Evolutionary conservation across 805 yeast species (phyloP), one percentile per base, ranked within the genome.

Genomic region (Kluyveromyces nonfermentans): DNA sequence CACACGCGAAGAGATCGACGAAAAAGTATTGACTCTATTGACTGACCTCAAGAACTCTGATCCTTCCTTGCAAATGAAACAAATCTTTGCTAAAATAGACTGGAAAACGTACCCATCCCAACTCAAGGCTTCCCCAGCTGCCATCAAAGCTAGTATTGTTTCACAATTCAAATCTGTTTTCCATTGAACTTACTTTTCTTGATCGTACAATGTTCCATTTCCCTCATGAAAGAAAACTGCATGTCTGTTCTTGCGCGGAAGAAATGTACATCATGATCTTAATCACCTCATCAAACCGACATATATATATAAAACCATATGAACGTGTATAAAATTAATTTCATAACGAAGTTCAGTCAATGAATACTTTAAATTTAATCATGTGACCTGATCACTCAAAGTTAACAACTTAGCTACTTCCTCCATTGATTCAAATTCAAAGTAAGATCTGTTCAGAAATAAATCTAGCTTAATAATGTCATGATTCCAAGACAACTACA

Each of bases 1-100:
- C 1, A 61, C 74, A 3, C 68, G 66, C 31, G 74, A 65, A 37
- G 73, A 73, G 40, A 50, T 73, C 30, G 69, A 68, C 28, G 42
- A 44, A 1, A 62, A 60, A 33, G 68, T 70, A 3, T 28, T 42
- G 7, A 52, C 49, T 1, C 43, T 65, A 6, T 42, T 69, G 28
- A 44, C 47, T 1, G 43, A 46, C 1, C 31, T 64, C 6, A 56
- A 52, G 30, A 40, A 47, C 21, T 45, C 51, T 7, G 53, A 54
- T 6, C 56, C 57, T 3, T 39, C 50, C 40, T 34, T 65, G 37
- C 60, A 59, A 41, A 31, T 63, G 40, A 59, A 57, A 35, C 59
- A 66, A 38, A 48, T 65, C 16, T 62, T 67, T 41, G 51, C 54
- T 12, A 55, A 57, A 22, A 41, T 68, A 9, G 53, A 63, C 28